Conservation (phyloP, 2,329 filamentous ascomycete species). For the Penicillium sp. region DNA sequence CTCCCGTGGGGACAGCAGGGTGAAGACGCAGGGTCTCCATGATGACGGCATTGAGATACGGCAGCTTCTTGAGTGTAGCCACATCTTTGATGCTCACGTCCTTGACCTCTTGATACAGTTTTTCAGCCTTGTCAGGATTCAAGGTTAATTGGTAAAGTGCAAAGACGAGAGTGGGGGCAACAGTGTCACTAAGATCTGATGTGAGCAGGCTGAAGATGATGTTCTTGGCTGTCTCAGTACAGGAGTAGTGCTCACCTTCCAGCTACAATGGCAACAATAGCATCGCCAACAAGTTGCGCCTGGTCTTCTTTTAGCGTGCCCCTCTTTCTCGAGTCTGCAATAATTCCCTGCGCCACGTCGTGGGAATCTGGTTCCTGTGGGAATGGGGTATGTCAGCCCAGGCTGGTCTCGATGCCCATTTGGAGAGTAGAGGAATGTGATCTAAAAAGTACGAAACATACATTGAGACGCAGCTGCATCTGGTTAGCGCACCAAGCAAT, state of each 20-base stretch:
- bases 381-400: background rate
- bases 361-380: background rate
- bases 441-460: background rate
- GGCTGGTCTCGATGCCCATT: background rate
- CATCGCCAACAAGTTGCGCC: background rate
- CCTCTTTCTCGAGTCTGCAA: background rate
- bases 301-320: background rate
- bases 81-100: background rate
- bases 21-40: slow-evolving; percentile 23
- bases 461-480: background rate
- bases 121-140: slow-evolving; percentile 18
- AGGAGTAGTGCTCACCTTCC: background rate
- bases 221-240: background rate
- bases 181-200: slow-evolving; percentile 36
- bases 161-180: slow-evolving; percentile 38
- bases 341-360: background rate
- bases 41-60: slow-evolving; percentile 23
- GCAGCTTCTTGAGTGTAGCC: background rate
- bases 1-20: slow-evolving; percentile 22
- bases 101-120: background rate
- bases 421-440: background rate
- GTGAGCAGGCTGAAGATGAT: background rate
- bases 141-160: slow-evolving; percentile 41
- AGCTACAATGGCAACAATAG: background rate
- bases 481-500: background rate